Base-by-base conservation (phyloP, 805 yeast genomes). In the Suhomyces sp. region DNA sequence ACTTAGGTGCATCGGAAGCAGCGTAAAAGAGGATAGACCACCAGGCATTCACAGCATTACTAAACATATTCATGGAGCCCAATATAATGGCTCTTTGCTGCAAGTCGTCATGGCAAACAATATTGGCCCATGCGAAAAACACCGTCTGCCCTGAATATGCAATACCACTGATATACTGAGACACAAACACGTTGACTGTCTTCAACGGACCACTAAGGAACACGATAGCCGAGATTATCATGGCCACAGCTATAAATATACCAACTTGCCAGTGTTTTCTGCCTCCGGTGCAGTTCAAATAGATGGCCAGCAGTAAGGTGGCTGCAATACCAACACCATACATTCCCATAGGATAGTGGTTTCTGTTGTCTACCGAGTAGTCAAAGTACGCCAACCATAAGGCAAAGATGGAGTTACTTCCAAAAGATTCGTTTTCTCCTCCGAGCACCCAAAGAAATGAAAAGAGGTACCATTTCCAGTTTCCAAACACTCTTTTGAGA, bases 61-160 rank as follows among this genome's bases (percentile, higher is more conserved):
- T 78, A 64, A 82, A 81, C 85, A 82, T 82, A 64, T 83, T 83
- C 86, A 83, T 83, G 0, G 85, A 81, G 0, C 86, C 88, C 47
- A 85, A 68, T 1, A 83, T 85, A 46, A 85, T 71, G 0, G 88
- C 86, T 60, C 88, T 73, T 60, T 82, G 86, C 68, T 85, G 83
- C 24, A 81, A 64, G 63, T 85, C 89, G 55, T 80, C 74, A 31
- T 78, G 74, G 55, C 85, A 81, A 1, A 82, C 80, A 46, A 81
- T 70, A 58, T 84, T 83, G 2, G 86, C 86, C 87, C 88, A 84
- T 0, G 87, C 81, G 49, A 84, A 80, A 63, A 81, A 80, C 0
- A 79, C 73, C 0, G 88, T 80, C 55, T 84, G 87, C 4, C 85
- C 86, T 35, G 86, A 83, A 57, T 77, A 82, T 0, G 83, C 64